Percentiles rank a stretch among this genome's conserved stretches.
Evolutionary conservation across 768 basidiomycete genomes (phyloP).

Genomic region (Collybia mongolica): DNA sequence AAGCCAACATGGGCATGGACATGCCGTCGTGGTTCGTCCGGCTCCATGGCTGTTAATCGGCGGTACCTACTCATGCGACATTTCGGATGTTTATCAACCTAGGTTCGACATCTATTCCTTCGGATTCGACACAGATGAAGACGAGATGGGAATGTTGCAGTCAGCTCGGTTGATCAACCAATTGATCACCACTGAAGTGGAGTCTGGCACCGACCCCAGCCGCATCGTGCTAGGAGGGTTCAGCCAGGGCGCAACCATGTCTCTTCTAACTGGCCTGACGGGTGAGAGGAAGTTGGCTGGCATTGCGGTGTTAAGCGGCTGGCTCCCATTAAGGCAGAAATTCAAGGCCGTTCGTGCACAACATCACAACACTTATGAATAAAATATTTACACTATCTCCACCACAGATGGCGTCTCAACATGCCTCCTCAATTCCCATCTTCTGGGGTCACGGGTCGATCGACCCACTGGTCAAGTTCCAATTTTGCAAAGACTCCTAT

Average conservation of each 20-base stretch:
- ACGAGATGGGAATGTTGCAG: slow-evolving; percentile 72
- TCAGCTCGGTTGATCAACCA: slow-evolving; percentile 61
- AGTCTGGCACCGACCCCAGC: slow-evolving; percentile 61
- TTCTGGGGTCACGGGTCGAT: slow-evolving; percentile 85
- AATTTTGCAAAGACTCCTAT: slow-evolving; percentile 52
- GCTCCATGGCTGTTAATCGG: background rate
- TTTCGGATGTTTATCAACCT: slow-evolving; percentile 7
- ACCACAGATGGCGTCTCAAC: slow-evolving; percentile 56
- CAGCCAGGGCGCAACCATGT: slow-evolving; percentile 82
- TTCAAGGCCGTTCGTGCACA: slow-evolving; percentile 59
- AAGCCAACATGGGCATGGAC: slow-evolving; percentile 66
- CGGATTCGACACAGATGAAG: slow-evolving; percentile 61
- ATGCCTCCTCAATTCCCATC: slow-evolving; percentile 64
- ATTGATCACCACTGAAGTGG: slow-evolving; percentile 74
- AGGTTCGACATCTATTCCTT: slow-evolving; percentile 83
- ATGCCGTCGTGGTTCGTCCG: slow-evolving; percentile 74
- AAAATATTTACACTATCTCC: background rate
- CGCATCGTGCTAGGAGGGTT: slow-evolving; percentile 88
- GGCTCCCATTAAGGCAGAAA: slow-evolving; percentile 67
- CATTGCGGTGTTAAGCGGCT: slow-evolving; percentile 72
- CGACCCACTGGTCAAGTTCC: slow-evolving; percentile 70
- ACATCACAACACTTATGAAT: slow-evolving; percentile 4
- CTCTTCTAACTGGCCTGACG: slow-evolving; percentile 73
- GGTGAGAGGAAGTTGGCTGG: slow-evolving; percentile 69
- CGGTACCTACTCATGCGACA: background rate